Base-by-base conservation (phyloP, 345 rosid species). In the Sapria himalayana region DNA sequence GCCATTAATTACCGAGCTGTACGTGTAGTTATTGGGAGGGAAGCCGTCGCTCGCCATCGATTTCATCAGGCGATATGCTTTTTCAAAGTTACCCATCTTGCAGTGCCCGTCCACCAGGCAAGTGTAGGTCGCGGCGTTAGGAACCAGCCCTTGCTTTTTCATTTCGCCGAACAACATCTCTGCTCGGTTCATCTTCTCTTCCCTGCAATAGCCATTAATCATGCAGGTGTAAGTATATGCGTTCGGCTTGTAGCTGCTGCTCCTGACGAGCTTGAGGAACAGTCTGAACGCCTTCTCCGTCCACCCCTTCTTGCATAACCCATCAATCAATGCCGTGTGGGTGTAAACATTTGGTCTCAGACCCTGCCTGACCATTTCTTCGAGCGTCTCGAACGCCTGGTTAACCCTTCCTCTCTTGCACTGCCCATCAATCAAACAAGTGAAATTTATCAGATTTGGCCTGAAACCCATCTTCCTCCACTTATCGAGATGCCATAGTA, bases 291-390 rank as follows among this genome's bases (percentile, higher is more conserved):
- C 94, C 63, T 74, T 85, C 41, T 85, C 97, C 4, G 79, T 86
- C 97, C 92, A 81, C 7, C 92, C 78, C 50, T 78, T 81, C 71
- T 67, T 81, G 58, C 97, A 81, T 31, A 86, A 53, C 35, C 92
- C 94, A 36, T 86, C 81, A 43, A 81, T 78, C 46, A 86, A 58
- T 25, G 56, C 65, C 0, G 85, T 78, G 45, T 81, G 97, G 9
- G 92, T 79, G 43, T 81, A 81, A 29, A 76, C 92, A 63, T 72
- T 78, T 2, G 85, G 94, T 49, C 76, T 81, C 79, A 71, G 78
- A 31, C 85, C 89, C 45, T 56, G 46, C 41, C 71, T 45, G 40
- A 76, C 80, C 89, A 86, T 81, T 46, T 81, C 92, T 57, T 81
- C 97, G 46, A 86, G 56, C 70, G 58, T 61, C 60, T 74, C 92